Evolutionary conservation across 2,329 filamentous ascomycete species (phyloP), one percentile per base, ranked within the genome.

Genomic region (Didymella pomorum): DNA sequence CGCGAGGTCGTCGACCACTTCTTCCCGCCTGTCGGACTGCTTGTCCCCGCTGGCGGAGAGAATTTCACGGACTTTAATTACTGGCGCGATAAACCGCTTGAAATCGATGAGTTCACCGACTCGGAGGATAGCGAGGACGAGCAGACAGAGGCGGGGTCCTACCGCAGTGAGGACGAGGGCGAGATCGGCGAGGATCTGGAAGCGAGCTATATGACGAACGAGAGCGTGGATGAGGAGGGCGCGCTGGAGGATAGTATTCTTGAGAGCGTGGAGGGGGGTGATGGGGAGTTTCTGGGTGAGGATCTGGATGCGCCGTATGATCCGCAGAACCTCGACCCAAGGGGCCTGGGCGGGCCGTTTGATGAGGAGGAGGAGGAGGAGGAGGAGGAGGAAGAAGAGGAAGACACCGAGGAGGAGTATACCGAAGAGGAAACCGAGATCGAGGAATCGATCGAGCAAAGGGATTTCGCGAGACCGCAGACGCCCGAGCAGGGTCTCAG

Each of bases 1-100:
- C 89, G 92, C 60, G 96, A 99, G 76, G 89, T 99, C 58, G 92
- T 99, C 7, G 95, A 99, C 74, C 95, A 99, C 77, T 98, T 97
- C 80, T 99, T 99, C 77, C 95, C 95, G 7, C 92, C 96, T 1
- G 89, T 96, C 12, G 92, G 89, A 63, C 88, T 93, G 25, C 83
- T 99, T 28, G 89, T 97, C 18, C 92, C 91, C 69, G 90, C 91
- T 43, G 94, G 93, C 20, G 94, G 93, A 12, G 95, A 98, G 75
- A 90, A 96, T 56, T 99, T 91, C 72, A 99, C 95, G 0, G 95
- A 99, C 75, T 99, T 99, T 78, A 94, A 88, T 56, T 99, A 96
- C 79, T 99, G 95, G 95, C 86, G 96, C 62, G 90, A 96, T 62
- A 84, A 85, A 46, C 92, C 93, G 2, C 83, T 94, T 16, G 92